phyloP scores from a whole-genome alignment of 2,329 filamentous ascomycete species.

The Talaromyces amestolkiae region DNA sequence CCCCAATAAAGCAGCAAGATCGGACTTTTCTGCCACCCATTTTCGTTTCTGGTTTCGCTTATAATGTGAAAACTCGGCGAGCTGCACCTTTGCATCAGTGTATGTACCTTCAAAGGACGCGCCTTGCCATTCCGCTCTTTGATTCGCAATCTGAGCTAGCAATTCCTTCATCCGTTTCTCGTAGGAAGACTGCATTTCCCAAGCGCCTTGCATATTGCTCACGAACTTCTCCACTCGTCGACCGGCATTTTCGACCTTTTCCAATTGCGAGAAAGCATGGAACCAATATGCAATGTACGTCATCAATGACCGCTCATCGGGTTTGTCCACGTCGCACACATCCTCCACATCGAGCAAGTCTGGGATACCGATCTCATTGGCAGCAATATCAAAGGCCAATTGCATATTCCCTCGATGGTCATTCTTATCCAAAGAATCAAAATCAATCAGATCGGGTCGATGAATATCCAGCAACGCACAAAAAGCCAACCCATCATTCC shows the following conservation, averaged over 20 bases:
- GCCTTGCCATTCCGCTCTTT: conserved; percentile 72
- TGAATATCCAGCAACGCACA: conserved; percentile 96
- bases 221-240: conserved; percentile 97
- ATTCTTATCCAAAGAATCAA: conserved; percentile 86
- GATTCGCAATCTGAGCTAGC: conserved; percentile 68
- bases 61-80: conserved; percentile 77
- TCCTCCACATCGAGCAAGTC: conserved; percentile 95
- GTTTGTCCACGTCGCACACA: conserved; percentile 93
- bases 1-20: conserved; percentile 84
- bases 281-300: conserved; percentile 99
- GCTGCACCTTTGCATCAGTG: conserved; percentile 83
- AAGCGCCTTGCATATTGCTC: conserved; percentile 97
- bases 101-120: conserved; percentile 90
- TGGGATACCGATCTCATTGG: conserved; percentile 94
- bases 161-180: conserved; percentile 86
- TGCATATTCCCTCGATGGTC: conserved; percentile 98
- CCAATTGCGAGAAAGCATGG: conserved; percentile 98
- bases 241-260: conserved; percentile 96
- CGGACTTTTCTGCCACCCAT: conserved; percentile 98
- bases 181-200: conserved; percentile 98
- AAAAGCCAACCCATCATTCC: conserved; percentile 96
- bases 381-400: conserved; percentile 91
- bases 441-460: conserved; percentile 94
- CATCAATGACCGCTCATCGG: conserved; percentile 95
- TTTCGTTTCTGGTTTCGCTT: conserved; percentile 86